Conservation (phyloP, 345 rosid genomes). For the Psidium guajava region DNA sequence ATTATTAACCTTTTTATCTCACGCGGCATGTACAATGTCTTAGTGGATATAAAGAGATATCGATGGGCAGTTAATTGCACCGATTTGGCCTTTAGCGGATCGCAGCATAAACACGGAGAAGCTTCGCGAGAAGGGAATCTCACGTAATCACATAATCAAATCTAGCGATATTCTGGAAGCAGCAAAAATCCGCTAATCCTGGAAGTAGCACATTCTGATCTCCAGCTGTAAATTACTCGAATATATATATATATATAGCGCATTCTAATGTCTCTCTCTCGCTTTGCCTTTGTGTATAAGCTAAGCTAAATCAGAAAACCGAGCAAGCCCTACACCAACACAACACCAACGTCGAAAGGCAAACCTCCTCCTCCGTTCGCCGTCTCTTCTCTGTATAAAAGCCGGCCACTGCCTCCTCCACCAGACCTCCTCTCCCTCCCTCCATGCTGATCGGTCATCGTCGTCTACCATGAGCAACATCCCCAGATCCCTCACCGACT, state of each 20-base stretch:
- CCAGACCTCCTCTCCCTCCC: background rate
- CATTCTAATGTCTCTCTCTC: too few relatives aligned
- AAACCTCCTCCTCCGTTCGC: background rate
- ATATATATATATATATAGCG: too few relatives aligned
- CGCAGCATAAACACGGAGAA: background rate
- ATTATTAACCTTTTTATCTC: too few relatives aligned
- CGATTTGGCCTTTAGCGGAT: too few relatives aligned
- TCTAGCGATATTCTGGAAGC: background rate
- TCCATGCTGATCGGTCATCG: constrained; percentile 5
- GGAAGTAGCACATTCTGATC: background rate
- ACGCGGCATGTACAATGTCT: too few relatives aligned
- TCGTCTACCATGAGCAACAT: constrained; percentile 72
- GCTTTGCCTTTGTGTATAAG: constrained; percentile 4
- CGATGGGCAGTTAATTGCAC: too few relatives aligned
- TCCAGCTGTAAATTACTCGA: background rate
- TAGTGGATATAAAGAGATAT: too few relatives aligned
- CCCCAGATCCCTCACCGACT: constrained; percentile 69
- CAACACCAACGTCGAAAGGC: background rate
- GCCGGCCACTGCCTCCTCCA: background rate
- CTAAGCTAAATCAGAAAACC: background rate
- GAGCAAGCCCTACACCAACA: background rate
- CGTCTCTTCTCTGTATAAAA: background rate
- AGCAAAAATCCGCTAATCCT: background rate
- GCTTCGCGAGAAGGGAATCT: background rate
- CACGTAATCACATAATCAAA: background rate